Percentiles rank a stretch among this genome's conserved stretches.
Conservation (phyloP, 129 eudicot genomes). For the Pittosporum tobira region DNA sequence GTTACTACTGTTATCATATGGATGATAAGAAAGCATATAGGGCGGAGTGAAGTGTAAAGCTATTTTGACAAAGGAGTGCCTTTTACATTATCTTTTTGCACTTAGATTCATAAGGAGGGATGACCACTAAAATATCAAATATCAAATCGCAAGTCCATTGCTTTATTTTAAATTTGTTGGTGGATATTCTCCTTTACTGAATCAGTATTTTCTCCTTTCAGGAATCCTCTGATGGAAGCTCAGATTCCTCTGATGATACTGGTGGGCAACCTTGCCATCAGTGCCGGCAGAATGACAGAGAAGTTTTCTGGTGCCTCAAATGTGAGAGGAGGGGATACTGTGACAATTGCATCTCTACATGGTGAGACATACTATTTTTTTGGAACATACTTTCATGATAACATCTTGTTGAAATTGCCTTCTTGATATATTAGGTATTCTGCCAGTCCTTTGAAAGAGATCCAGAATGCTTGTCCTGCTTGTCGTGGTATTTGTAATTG, state of each 20-base stretch:
- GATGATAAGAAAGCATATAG: neutral
- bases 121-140: too few species aligned
- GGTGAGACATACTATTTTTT: constrained; percentile 42
- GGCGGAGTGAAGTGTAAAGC: neutral
- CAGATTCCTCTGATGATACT: constrained; percentile 70
- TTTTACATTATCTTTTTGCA: neutral
- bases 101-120: neutral
- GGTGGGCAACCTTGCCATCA: constrained; percentile 88
- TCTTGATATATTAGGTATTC: constrained; percentile 50
- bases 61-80: neutral
- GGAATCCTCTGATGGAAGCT: constrained; percentile 77
- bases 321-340: constrained; percentile 95
- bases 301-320: constrained; percentile 66
- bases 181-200: neutral
- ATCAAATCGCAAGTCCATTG: too few species aligned
- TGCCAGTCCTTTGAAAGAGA: constrained; percentile 57
- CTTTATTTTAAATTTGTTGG: neutral
- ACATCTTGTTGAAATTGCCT: neutral
- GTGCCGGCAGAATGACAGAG: constrained; percentile 49
- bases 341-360: constrained; percentile 62
- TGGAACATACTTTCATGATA: neutral
- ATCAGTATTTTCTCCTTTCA: constrained; percentile 15
- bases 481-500: constrained; percentile 90
- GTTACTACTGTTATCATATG: constrained; percentile 6
- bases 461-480: constrained; percentile 75